Conservation (phyloP, 2,329 filamentous ascomycete species). For the Penicillium sclerotiorum region DNA sequence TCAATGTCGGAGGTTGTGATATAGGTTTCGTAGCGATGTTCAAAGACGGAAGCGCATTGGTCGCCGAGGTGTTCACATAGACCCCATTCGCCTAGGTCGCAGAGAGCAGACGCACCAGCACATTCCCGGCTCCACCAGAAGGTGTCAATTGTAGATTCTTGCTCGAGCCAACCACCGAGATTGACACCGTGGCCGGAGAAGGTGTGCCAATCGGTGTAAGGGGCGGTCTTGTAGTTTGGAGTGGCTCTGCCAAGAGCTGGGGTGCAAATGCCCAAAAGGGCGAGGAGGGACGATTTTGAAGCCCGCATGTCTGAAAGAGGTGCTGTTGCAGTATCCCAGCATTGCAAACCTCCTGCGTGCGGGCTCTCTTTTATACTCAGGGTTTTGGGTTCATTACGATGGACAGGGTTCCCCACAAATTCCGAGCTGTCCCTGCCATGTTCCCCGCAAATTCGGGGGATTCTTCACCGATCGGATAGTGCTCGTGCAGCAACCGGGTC, state of each 20-base stretch:
- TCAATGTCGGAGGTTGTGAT: conserved; percentile 18
- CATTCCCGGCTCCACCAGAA: conserved; percentile 24
- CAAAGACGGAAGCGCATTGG: conserved; percentile 11
- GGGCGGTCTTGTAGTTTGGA: background rate
- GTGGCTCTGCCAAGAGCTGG: background rate
- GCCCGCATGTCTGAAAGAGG: too few species aligned
- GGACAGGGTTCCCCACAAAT: background rate
- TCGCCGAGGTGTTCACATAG: conserved; percentile 17
- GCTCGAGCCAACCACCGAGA: conserved; percentile 29
- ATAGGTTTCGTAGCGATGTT: conserved; percentile 19
- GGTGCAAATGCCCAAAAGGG: background rate
- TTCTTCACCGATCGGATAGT: too few species aligned
- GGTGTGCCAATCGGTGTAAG: conserved; percentile 26
- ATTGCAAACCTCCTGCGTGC: too few species aligned
- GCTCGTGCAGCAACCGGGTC: too few species aligned
- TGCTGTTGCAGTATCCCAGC: too few species aligned
- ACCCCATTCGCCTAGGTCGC: conserved; percentile 27
- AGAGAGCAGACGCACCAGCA: conserved; percentile 12
- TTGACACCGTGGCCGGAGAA: conserved; percentile 26
- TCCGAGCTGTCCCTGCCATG: background rate
- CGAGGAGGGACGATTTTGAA: too few species aligned
- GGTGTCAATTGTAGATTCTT: conserved; percentile 30
- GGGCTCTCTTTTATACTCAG: too few species aligned
- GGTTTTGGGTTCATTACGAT: background rate
- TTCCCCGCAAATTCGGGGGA: conserved; percentile 7